Conservation (phyloP, 2,329 filamentous ascomycete species). For the Alternaria sp. region DNA sequence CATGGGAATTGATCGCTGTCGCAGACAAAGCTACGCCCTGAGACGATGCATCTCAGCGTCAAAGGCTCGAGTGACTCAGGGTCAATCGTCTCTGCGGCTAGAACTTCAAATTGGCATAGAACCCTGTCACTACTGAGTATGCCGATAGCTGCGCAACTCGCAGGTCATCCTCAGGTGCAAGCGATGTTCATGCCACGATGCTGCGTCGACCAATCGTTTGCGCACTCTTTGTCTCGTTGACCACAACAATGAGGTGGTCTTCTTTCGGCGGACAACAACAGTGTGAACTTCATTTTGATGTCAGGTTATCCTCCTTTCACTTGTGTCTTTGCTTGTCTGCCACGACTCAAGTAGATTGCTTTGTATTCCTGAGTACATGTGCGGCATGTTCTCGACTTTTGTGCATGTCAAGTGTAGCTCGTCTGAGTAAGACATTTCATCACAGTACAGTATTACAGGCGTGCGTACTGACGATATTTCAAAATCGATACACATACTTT, state of each 20-base stretch:
- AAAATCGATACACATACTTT: not conserved
- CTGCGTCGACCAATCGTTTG: not conserved
- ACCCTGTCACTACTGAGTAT: not conserved
- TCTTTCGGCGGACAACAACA: not conserved
- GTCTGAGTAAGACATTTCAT: not conserved
- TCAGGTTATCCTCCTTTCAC: not conserved
- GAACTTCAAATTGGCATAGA: not conserved
- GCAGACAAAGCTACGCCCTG: constrained; percentile 14
- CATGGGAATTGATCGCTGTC: constrained; percentile 47
- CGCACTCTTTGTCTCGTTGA: not conserved
- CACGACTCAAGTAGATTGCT: not conserved
- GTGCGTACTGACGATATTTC: not conserved
- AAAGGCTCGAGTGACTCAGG: too few relatives aligned
- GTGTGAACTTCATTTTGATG: not conserved
- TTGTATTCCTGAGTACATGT: not conserved
- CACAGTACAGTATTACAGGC: not conserved
- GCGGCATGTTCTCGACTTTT: not conserved
- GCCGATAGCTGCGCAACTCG: not conserved
- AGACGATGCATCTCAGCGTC: not conserved
- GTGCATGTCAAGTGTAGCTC: not conserved
- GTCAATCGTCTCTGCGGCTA: too few relatives aligned
- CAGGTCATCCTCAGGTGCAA: not conserved
- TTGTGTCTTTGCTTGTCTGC: not conserved
- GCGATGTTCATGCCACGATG: not conserved
- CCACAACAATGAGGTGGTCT: not conserved